These are phyloP conservation scores for Terana coerulea DNA, from an alignment of 768 basidiomycete genomes.

Conservation along the genomic window DNA sequence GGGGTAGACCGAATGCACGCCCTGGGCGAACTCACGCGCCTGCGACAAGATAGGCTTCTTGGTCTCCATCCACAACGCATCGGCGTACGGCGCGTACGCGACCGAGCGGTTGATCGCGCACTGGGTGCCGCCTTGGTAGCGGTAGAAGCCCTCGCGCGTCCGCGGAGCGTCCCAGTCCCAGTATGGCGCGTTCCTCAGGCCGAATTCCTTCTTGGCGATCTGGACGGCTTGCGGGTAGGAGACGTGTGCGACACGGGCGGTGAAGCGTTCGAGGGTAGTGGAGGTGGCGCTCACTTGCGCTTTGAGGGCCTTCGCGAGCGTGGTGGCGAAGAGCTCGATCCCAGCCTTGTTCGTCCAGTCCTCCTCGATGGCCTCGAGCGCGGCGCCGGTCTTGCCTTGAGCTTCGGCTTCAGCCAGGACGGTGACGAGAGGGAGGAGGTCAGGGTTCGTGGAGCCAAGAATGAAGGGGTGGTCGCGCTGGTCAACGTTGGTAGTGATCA, in stretches of 20 bases:
- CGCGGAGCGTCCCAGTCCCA: constrained; percentile 96
- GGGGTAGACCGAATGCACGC: constrained; percentile 79
- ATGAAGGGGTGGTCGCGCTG: constrained; percentile 98
- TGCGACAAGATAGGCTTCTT: constrained; percentile 90
- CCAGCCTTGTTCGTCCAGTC: constrained; percentile 78
- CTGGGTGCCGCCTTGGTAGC: constrained; percentile 95
- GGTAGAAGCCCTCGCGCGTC: constrained; percentile 94
- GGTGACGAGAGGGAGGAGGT: constrained; percentile 62
- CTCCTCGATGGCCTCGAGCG: constrained; percentile 87
- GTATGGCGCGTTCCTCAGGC: constrained; percentile 68
- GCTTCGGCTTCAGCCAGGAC: constrained; percentile 84
- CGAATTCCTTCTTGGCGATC: constrained; percentile 79
- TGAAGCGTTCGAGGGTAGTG: constrained; percentile 55
- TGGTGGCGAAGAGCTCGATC: constrained; percentile 72
- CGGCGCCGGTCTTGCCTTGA: constrained; percentile 73
- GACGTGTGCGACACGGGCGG: constrained; percentile 55
- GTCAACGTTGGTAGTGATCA: constrained; percentile 96
- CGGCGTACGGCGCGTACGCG: constrained; percentile 92
- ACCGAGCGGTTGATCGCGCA: constrained; percentile 90
- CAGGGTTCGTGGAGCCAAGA: constrained; percentile 81
- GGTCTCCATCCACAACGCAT: constrained; percentile 95
- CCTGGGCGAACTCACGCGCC: constrained; percentile 87
- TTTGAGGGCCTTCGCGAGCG: constrained; percentile 63
- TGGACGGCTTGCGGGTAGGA: constrained; percentile 67
- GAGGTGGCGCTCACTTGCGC: constrained; percentile 49